Conservation (phyloP, 106 monocot genomes). For the Dendrobium catenatum region DNA sequence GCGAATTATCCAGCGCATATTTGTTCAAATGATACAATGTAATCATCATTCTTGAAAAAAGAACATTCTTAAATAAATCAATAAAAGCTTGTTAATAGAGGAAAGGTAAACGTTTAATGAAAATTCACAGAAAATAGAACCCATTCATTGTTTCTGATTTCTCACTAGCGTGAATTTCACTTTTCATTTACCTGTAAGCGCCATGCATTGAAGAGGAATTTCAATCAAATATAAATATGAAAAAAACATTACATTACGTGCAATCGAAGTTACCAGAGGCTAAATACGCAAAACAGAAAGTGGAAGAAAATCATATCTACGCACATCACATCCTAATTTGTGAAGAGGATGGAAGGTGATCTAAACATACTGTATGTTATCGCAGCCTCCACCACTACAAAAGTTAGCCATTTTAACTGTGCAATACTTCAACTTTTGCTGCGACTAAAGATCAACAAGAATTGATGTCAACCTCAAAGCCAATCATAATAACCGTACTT, state of each 20-base stretch:
- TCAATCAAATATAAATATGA: constrained; percentile 4
- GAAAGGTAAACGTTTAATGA: too few relatives aligned
- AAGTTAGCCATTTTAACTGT: constrained; percentile 3
- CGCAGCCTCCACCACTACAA: not conserved
- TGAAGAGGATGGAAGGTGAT: not conserved
- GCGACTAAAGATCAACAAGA: not conserved
- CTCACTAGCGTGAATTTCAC: too few relatives aligned
- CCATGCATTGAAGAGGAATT: not conserved
- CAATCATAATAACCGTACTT: not conserved
- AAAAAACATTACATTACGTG: not conserved
- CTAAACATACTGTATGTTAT: not conserved
- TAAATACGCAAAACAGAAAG: not conserved
- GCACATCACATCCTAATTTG: not conserved
- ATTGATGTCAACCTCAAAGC: not conserved
- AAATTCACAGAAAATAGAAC: too few relatives aligned
- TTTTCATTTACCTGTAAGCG: too few relatives aligned
- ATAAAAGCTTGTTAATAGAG: too few relatives aligned
- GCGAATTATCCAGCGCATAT: too few relatives aligned
- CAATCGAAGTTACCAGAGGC: not conserved
- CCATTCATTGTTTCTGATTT: too few relatives aligned
- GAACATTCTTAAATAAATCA: too few relatives aligned
- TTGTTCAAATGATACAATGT: too few relatives aligned
- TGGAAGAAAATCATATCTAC: not conserved
- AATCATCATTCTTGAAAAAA: too few relatives aligned
- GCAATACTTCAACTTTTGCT: not conserved